A percentile compares a stretch with the other conserved stretches of the same genome.
Conservation (phyloP, 495 filamentous ascomycete species). For the Penicillium flavigenum region DNA sequence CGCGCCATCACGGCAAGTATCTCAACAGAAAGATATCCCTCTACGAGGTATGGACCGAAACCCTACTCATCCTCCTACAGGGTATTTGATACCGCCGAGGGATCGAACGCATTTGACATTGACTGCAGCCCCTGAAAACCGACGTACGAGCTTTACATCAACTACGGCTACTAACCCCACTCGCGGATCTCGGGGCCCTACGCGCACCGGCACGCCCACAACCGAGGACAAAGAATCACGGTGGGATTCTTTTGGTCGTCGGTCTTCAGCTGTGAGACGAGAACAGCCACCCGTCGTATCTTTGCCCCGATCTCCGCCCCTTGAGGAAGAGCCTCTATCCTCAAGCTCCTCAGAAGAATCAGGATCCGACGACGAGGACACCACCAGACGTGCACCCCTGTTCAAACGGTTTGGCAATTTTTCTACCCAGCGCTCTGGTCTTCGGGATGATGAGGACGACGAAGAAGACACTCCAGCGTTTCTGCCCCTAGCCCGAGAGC, state of each 20-base stretch:
- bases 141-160: slow-evolving; percentile 56
- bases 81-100: background rate
- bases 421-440: slow-evolving; percentile 36
- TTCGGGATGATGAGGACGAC: slow-evolving; percentile 45
- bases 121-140: slow-evolving; percentile 22
- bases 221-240: slow-evolving; percentile 36
- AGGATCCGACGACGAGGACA: slow-evolving; percentile 52
- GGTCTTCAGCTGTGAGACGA: slow-evolving; percentile 31
- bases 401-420: slow-evolving; percentile 43
- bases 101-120: slow-evolving; percentile 6
- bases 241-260: slow-evolving; percentile 37
- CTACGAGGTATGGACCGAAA: slow-evolving; percentile 37
- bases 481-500: slow-evolving; percentile 58
- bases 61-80: background rate
- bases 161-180: slow-evolving; percentile 52
- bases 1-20: slow-evolving; percentile 59
- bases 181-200: slow-evolving; percentile 31
- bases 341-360: slow-evolving; percentile 51
- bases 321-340: slow-evolving; percentile 36
- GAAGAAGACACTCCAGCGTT: slow-evolving; percentile 67
- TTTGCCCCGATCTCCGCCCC: slow-evolving; percentile 35
- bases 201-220: slow-evolving; percentile 48
- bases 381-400: slow-evolving; percentile 22
- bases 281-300: slow-evolving; percentile 28
- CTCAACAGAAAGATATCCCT: slow-evolving; percentile 60